Base-by-base conservation (phyloP, 768 basidiomycete genomes). In the Cystobasidium onofrii region DNA sequence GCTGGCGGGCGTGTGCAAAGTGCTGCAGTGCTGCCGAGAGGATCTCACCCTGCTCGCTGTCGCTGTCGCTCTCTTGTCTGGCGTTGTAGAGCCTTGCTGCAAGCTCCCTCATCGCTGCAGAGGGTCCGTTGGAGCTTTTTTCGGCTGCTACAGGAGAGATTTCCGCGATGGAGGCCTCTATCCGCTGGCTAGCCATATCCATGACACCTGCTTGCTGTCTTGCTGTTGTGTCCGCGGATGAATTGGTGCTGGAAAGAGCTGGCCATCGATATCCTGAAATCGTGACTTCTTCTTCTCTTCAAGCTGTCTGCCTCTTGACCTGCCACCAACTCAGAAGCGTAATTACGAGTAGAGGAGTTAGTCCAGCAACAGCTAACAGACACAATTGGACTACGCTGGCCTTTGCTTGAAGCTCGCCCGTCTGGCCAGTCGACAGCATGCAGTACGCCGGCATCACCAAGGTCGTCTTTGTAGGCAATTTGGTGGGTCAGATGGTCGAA, bases 381-480 rank as follows among this genome's bases (percentile, higher is more conserved):
- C n/a, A n/a, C n/a, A n/a, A n/a, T n/a, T n/a, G n/a, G n/a, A n/a
- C n/a, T n/a, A n/a, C n/a, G n/a, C n/a, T n/a, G n/a, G n/a, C n/a
- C n/a, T n/a, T n/a, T n/a, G n/a, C n/a, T n/a, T n/a, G n/a, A n/a
- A n/a, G n/a, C n/a, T n/a, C n/a, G n/a, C n/a, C n/a, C n/a, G n/a
- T n/a, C n/a, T n/a, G n/a, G n/a, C n/a, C n/a, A n/a, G n/a, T n/a
- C n/a, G n/a, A n/a, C n/a, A 41, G 41, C 41, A 50, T 50, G 46
- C 46, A 71, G 29, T 71, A 57, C 69, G 69, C 50, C 7, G 69
- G 69, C 3, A 71, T 33, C 46, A 71, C 69, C 4, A 71, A 46
- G 41, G 69, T 71, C 27, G 69, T 71, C 69, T 71, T 71, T 60
- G 69, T 71, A 31, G 69, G 69, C 18, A 71, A 71, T 52, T 31